Percentiles rank a stretch among this genome's conserved stretches.
Conservation (phyloP, 2,329 filamentous ascomycete genomes). For the Ambrosiella xylebori region DNA sequence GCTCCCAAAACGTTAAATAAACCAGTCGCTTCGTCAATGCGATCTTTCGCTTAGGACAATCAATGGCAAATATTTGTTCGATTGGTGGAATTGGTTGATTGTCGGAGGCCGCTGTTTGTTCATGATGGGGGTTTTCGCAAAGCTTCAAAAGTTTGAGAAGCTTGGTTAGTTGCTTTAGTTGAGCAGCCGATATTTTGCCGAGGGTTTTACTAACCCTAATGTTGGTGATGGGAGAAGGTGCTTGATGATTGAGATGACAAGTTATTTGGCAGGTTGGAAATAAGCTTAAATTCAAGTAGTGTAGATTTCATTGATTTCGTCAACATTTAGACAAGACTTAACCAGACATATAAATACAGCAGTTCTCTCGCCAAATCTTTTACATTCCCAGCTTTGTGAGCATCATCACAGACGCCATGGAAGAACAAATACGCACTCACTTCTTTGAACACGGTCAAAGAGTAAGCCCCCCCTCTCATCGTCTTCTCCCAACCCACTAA, state of each 20-base stretch:
- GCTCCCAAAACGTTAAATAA: too few species aligned
- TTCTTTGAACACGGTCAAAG: slow-evolving; percentile 32
- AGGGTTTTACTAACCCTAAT: neutral
- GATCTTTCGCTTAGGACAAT: too few species aligned
- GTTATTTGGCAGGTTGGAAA: too few species aligned
- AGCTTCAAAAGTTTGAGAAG: neutral
- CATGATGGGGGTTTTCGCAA: neutral
- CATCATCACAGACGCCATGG: slow-evolving; percentile 22
- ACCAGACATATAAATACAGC: neutral
- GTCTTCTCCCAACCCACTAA: neutral
- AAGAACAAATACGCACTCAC: slow-evolving; percentile 28
- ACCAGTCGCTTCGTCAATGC: too few species aligned
- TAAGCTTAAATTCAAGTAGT: too few species aligned
- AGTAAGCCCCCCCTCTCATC: slow-evolving; percentile 14
- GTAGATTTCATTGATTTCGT: neutral
- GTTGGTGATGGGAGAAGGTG: neutral
- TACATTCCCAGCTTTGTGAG: too few species aligned
- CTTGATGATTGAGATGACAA: too few species aligned
- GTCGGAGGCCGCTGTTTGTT: neutral
- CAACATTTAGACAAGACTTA: too few species aligned
- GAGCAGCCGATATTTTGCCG: neutral
- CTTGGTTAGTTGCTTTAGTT: neutral
- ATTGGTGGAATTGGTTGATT: too few species aligned
- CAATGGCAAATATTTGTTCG: too few species aligned
- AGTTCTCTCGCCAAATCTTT: neutral